These are phyloP conservation scores for Microcyclosporella mali DNA, from an alignment of 2,329 filamentous ascomycete genomes.

Conservation along the genomic window DNA sequence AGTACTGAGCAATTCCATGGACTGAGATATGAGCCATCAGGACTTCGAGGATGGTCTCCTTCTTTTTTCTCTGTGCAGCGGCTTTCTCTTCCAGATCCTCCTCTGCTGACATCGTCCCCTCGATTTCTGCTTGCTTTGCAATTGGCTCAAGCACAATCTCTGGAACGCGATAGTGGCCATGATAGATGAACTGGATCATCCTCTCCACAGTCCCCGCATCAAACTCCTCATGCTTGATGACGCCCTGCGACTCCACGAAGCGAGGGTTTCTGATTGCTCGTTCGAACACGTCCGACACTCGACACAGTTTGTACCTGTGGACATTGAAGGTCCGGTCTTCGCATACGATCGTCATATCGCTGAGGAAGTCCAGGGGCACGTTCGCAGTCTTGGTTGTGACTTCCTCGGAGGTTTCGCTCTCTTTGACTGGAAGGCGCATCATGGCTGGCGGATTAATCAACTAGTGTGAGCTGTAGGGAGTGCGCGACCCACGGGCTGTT, in stretches of 20 bases:
- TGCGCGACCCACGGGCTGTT: too few species aligned
- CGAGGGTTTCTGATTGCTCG: background rate
- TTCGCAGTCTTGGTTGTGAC: too few species aligned
- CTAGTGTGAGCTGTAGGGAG: too few species aligned
- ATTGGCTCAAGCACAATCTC: background rate
- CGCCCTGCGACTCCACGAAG: background rate
- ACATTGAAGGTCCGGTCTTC: background rate
- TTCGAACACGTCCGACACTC: background rate
- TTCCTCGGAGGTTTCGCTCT: background rate
- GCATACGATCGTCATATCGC: constrained; percentile 5
- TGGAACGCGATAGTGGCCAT: constrained; percentile 1
- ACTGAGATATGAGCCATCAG: background rate
- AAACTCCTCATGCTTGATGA: constrained; percentile 5
- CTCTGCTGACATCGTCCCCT: too few species aligned
- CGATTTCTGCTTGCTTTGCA: background rate
- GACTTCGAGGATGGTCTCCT: background rate
- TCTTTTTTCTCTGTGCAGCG: background rate
- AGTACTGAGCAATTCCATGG: background rate
- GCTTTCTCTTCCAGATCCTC: background rate
- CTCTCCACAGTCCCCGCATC: constrained; percentile 1
- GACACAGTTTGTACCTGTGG: constrained; percentile 2
- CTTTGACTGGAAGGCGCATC: background rate
- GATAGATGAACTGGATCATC: constrained; percentile 6
- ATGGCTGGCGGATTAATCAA: too few species aligned
- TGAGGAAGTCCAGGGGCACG: background rate